Evolutionary conservation across 495 filamentous ascomycete genomes (phyloP), one percentile per base, ranked within the genome.

Genomic region (Trichoderma reesei): DNA sequence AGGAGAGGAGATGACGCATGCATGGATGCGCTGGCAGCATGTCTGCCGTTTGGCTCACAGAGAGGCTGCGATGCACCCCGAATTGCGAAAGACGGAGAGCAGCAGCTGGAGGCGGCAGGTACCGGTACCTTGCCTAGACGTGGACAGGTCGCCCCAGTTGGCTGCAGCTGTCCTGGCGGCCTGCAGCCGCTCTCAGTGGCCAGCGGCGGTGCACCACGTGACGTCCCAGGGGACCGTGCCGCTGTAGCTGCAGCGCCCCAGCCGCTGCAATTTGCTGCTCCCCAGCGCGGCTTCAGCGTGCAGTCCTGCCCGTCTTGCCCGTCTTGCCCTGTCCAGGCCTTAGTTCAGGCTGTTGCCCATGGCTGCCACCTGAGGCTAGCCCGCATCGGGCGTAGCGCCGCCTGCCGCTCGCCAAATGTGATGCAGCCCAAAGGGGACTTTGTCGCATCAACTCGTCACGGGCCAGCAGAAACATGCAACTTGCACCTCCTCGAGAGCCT

Each of bases 331-430:
- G n/a, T n/a, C n/a, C n/a, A n/a, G n/a, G n/a, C n/a, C n/a, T n/a
- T n/a, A n/a, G n/a, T n/a, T n/a, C n/a, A n/a, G n/a, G n/a, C n/a
- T 56, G 51, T 56, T 56, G 51, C 51, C 51, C 51, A 56, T 56
- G 51, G 51, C 51, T 56, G 51, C 51, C 3, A 33, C 8, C 8
- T n/a, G 13, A 8, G 51, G 20, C 51, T 56, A 56, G 51, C 20
- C 51, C 51, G 51, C 51, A 56, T 33, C 11, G 20, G 16, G 51
- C 51, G 13, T 56, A 56, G 51, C 51, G 20, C 16, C 42, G 42
- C 42, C 42, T 46, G 42, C 42, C 42, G 42, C 8, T 34, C 51
- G 51, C 51, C 51, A 31, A 33, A 33, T 33, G 20, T 56, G 51
- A 56, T 56, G 51, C 51, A 56, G 51, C 51, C 51, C 51, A 33